Conservation (phyloP, 768 basidiomycete species). For the Lactifluus volemus region DNA sequence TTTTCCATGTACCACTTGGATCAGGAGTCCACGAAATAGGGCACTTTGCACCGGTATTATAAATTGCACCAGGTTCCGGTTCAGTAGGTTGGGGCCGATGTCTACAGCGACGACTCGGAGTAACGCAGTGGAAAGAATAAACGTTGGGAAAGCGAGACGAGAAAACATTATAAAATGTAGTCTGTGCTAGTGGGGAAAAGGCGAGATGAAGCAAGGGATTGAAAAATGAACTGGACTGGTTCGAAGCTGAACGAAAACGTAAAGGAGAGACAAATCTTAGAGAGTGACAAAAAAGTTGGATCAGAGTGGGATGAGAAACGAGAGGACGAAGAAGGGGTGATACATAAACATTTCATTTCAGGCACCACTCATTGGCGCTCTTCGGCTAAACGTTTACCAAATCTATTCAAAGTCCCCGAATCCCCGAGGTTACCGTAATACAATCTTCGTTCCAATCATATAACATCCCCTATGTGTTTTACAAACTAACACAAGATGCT, state of each 20-base stretch:
- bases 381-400: no score
- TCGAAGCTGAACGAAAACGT: neutral
- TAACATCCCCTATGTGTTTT: no score
- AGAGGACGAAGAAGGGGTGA: neutral
- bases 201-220: neutral
- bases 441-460: no score
- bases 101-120: conserved; percentile 32
- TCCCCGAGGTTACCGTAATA: no score
- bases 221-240: neutral
- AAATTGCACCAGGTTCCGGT: conserved; percentile 52
- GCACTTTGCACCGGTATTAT: conserved; percentile 50
- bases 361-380: neutral
- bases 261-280: neutral
- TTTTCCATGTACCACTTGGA: conserved; percentile 51
- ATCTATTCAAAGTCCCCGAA: no score
- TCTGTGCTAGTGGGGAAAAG: neutral
- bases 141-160: conserved; percentile 8
- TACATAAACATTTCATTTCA: no score
- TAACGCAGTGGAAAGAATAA: conserved; percentile 13
- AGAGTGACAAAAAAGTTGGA: neutral
- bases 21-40: conserved; percentile 53
- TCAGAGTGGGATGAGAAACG: neutral
- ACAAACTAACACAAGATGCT: no score
- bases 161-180: conserved; percentile 3
- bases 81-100: conserved; percentile 51